Base-by-base conservation (phyloP, 2,329 filamentous ascomycete genomes). In the Podosphaera leucotricha region DNA sequence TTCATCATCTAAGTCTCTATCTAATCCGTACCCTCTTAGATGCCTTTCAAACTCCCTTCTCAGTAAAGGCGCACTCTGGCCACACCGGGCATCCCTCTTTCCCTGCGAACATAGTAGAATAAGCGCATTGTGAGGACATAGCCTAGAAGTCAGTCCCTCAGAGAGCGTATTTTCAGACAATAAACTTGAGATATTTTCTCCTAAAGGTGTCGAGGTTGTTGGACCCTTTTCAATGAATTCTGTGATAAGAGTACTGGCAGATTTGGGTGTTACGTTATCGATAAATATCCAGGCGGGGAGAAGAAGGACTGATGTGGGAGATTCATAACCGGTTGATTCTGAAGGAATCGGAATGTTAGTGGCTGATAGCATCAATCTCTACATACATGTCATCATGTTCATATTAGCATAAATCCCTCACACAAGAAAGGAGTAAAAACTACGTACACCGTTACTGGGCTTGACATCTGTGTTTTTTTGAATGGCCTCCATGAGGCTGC, bases 61-160 rank as follows among this genome's bases (percentile, higher is more conserved):
- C n/a, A 95, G 66, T 2, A 98, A 67, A 2, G 90, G 90, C 1
- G 90, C 90, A 28, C 80, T 90, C 64, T 94, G 86, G 0, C 87
- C 90, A 59, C 90, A 95, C 53, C 90, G 80, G 0, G 83, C 86
- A 60, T 95, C 90, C 49, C 90, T 80, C n/a, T 84, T 94, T 55
- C 75, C 76, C 58, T 95, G 90, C 39, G 82, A 92, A 66, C 90
- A 98, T 57, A 98, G 77, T 43, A 98, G 72, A 56, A 98, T 84
- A 21, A 95, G 70, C 50, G 79, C 85, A 48, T 73, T 70, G 66
- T 95, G 87, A 2, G 85, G 84, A 52, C 77, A 86, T 3, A 79
- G 68, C 5, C 74, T 72, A 18, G 75, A 65, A 26, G 62, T 66
- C 30, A 80, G 64, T 46, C 61, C 57, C 43, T 57, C 49, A 55